Base-by-base conservation (phyloP, 305 asterid species). In the Fraxinus greggii region DNA sequence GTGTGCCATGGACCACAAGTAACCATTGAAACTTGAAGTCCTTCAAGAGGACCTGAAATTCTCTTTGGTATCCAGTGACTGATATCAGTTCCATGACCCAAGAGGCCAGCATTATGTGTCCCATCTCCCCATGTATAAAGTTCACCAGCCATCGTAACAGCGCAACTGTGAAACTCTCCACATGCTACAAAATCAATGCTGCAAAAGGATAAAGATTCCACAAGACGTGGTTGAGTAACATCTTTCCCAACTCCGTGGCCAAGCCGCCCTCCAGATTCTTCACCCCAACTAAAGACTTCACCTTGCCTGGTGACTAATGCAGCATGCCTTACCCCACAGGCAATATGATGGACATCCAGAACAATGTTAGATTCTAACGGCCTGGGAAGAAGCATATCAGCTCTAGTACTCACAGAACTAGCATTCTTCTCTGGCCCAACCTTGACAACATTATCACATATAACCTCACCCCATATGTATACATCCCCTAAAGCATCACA, bases 91-190 rank as follows among this genome's bases (percentile, higher is more conserved):
- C 99, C 97, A 56, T 97, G 97, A 40, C 99, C 99, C 81, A 97
- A 88, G 79, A 94, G 95, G 75, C 99, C 98, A 4, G 97, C 97
- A 79, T 92, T 85, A 88, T 97, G 98, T 0, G 96, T 89, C 15
- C 99, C 99, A 82, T 97, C 98, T 73, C 99, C 99, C 99, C 98
- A 97, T 0, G 99, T 93, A 90, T 97, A 97, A 31, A 97, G 90
- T 61, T 97, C 99, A 67, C 98, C 98, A 12, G 92, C 86, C 90
- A 83, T 83, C 15, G 99, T 91, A 21, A 97, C 96, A 15, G 99
- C 99, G 54, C 98, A 94, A 2, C 96, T 89, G 90, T 97, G 99
- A 67, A 92, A 97, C 93, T 97, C 98, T 67, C 98, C 98, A 81
- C 99, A 97, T 15, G 98, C 97, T 48, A 94, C 96, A 77, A 94